Evolutionary conservation across 2,329 filamentous ascomycete species (phyloP), one percentile per base, ranked within the genome.

Genomic region (Colletotrichum paranaense): DNA sequence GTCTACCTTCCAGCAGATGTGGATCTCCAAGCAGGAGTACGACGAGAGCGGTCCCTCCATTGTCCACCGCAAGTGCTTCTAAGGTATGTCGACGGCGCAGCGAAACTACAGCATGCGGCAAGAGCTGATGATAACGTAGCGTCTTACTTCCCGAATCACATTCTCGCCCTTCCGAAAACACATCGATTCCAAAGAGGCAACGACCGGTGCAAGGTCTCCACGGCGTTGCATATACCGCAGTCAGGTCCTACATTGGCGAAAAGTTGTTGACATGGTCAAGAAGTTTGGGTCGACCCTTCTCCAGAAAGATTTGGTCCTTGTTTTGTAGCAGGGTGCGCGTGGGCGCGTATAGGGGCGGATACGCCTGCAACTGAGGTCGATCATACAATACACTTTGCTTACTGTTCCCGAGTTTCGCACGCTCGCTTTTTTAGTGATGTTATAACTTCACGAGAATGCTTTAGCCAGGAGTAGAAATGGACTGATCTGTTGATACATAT

Each of bases 21-120:
- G 97, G 97, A 98, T 99, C 93, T 99, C 97, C 83, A 99, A 99
- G 95, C 97, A 99, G 91, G 96, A 98, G 92, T 98, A 98, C 93
- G 97, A 99, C 91, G 97, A 98, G 95, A 97, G 93, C 87, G 96
- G 96, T 89, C 97, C 96, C 82, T 98, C 95, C 84, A 98, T 98
- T 85, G 96, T 98, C 83, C 96, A 98, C 94, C 94, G 95, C 93
- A 98, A 98, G 95, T 98, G 96, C 94, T 98, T 98, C 94, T 98
- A 98, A 98, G 93, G 92, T 92, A 83, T 81, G 84, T 75, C 32
- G 32, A 1, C 4, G 26, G 56, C 2, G 8, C 2, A 6, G 14
- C 26, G 19, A 14, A 64, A 24, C 28, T 30, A 16, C 9, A 5
- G 9, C 22, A 24, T 5, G 26, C 22, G 24, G 2, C 9, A 19